phyloP scores from a whole-genome alignment of 108 stramenopile genomes.

The Nitzschia putrida region DNA sequence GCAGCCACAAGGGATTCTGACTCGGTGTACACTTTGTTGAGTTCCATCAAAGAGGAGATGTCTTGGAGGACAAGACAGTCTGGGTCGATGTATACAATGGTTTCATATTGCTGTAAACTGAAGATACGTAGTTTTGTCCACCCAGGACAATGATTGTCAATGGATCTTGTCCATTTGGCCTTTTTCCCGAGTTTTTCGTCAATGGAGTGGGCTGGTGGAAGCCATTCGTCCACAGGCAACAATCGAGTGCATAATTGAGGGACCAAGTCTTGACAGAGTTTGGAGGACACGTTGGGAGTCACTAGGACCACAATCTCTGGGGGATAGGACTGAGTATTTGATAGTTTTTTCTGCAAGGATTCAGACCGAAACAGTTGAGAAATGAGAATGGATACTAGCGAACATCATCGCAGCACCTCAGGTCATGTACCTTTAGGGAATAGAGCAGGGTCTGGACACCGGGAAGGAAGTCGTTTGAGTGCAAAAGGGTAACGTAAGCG shows the following conservation, averaged over 20 bases:
- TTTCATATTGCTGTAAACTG: constrained; percentile 62
- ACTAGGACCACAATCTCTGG: constrained; percentile 47
- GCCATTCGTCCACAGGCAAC: constrained; percentile 20
- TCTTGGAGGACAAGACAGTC: constrained; percentile 74
- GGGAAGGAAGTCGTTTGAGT: constrained; percentile 63
- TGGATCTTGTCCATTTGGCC: constrained; percentile 9
- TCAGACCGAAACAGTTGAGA: neutral
- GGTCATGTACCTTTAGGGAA: constrained; percentile 54
- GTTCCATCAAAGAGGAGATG: constrained; percentile 58
- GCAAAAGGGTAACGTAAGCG: constrained; percentile 75
- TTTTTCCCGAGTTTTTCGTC: constrained; percentile 11
- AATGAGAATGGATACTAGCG: too few species aligned
- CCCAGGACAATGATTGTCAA: constrained; percentile 49
- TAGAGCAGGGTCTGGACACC: constrained; percentile 78
- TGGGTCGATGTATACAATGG: constrained; percentile 82
- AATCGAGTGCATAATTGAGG: constrained; percentile 28
- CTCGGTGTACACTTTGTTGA: constrained; percentile 42
- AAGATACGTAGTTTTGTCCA: constrained; percentile 64
- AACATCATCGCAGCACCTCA: too few species aligned
- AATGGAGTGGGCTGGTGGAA: constrained; percentile 3
- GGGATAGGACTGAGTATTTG: constrained; percentile 10
- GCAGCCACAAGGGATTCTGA: constrained; percentile 76
- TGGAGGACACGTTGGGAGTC: constrained; percentile 30
- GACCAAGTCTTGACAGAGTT: constrained; percentile 2
- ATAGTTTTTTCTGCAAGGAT: constrained; percentile 8